Evolutionary conservation across 2,329 filamentous ascomycete genomes (phyloP).

Genomic region (Aspergillus brasiliensis): DNA sequence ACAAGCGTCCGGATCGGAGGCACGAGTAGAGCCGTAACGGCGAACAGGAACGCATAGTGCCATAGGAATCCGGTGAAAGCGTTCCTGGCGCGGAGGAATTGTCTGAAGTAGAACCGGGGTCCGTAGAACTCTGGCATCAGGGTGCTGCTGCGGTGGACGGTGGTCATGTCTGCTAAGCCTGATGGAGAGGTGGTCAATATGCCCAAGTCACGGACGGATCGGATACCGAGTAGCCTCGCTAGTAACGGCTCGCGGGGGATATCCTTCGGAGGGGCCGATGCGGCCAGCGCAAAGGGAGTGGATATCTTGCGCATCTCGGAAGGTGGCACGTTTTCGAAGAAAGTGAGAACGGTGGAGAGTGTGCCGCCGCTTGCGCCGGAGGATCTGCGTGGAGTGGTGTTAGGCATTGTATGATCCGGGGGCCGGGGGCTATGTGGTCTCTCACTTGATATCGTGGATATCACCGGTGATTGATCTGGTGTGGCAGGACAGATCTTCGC

Average conservation of each 20-base stretch:
- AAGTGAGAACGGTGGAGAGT: conserved; percentile 65
- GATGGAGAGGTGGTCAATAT: conserved; percentile 57
- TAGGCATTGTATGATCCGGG: not conserved
- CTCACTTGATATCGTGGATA: conserved; percentile 56
- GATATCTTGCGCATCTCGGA: conserved; percentile 51
- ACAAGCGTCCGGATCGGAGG: conserved; percentile 57
- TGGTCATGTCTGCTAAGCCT: conserved; percentile 56
- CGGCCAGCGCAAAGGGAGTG: conserved; percentile 56
- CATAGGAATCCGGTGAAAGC: conserved; percentile 51
- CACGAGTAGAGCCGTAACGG: conserved; percentile 50
- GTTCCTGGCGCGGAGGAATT: conserved; percentile 58
- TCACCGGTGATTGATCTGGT: conserved; percentile 55
- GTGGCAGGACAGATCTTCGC: conserved; percentile 52
- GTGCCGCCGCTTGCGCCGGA: conserved; percentile 61
- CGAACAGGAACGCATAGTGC: conserved; percentile 52
- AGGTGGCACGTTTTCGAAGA: conserved; percentile 51
- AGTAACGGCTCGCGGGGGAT: conserved; percentile 33
- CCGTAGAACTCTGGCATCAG: conserved; percentile 62
- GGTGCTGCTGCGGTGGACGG: conserved; percentile 63
- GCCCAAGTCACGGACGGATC: conserved; percentile 59
- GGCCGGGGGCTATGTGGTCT: conserved; percentile 17
- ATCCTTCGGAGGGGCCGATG: conserved; percentile 40
- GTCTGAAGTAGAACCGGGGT: conserved; percentile 58
- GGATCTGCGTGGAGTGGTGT: conserved; percentile 25
- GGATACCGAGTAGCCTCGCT: conserved; percentile 51